Evolutionary conservation across 306 rosid genomes (phyloP), one percentile per base, ranked within the genome.

Genomic region (Quercus rubra): DNA sequence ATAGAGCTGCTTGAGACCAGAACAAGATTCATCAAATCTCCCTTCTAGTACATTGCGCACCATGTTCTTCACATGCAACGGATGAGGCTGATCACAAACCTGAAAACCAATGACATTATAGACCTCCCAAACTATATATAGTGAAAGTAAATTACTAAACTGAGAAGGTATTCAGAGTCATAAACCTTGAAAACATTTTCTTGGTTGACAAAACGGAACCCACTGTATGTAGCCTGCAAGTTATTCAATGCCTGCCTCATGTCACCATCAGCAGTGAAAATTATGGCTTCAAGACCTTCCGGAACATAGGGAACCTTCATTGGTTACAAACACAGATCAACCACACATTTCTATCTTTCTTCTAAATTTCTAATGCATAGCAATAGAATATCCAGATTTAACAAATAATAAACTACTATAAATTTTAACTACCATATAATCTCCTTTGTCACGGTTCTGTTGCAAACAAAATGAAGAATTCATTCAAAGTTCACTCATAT

Each of bases 231-330:
- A 71, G 99, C 99, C 88, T 95, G 99, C 89, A 95, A 83, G 85
- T 95, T 95, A 77, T 95, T 95, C 93, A 95, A 75, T n/a, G 96
- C 99, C 92, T 92, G 99, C 89, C 99, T 92, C 98, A 95, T 95
- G 80, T 92, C 99, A 74, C 99, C 99, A 79, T 92, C 99, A 79
- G 99, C 99, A 6, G 99, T 95, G 86, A 95, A 95, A 85, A 95
- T 95, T 81, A 95, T 90, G 81, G 99, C 99, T 87, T 95, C 99
- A 63, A 95, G 96, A 80, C 98, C 99, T 87, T 92, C 99, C 56
- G 96, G 99, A 72, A 95, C 94, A 83, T 91, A 95, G 52, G 99
- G 96, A 86, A 95, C 99, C 99, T 95, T 81, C 86, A 88, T 77
- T 54, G 72, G 55, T 51, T 80, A 41, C 82, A 78, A 55, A 73